Conservation (phyloP, 345 rosid species). For the Kernera saxatilis region DNA sequence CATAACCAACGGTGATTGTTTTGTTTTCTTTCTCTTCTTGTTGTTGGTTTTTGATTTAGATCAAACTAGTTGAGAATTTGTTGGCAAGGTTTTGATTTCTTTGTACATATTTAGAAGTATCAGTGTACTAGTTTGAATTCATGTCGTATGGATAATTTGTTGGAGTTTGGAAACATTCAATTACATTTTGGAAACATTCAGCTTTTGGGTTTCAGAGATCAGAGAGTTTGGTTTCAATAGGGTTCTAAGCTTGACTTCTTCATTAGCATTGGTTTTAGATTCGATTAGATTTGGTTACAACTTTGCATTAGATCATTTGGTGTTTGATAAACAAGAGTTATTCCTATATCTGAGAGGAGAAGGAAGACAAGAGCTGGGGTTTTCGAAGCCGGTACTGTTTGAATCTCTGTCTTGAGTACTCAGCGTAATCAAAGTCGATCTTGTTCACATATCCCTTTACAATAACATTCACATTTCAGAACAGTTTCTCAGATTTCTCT, state of each 20-base stretch:
- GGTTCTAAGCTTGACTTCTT: not conserved
- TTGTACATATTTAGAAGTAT: slow-evolving; percentile 58
- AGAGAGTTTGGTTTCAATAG: not conserved
- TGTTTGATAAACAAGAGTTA: not conserved
- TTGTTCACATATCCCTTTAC: slow-evolving; percentile 32
- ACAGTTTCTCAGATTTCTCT: not conserved
- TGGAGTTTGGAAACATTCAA: slow-evolving; percentile 1
- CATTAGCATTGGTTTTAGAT: not conserved
- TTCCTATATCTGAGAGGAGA: not conserved
- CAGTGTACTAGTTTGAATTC: slow-evolving; percentile 19
- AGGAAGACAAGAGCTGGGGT: slow-evolving; percentile 14
- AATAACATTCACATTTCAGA: not conserved
- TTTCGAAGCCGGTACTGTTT: slow-evolving; percentile 41
- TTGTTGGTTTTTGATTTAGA: not conserved
- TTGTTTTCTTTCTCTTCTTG: slow-evolving; percentile 16
- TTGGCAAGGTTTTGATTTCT: slow-evolving; percentile 21
- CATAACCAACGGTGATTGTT: slow-evolving; percentile 34
- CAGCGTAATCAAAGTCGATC: slow-evolving; percentile 40
- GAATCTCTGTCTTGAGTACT: slow-evolving; percentile 47
- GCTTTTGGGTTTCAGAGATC: not conserved
- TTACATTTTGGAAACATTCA: not conserved
- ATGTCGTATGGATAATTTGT: not conserved
- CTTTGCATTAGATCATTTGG: not conserved
- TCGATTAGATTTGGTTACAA: slow-evolving; percentile 1
- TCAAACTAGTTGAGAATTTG: slow-evolving; percentile 7